A percentile compares a stretch with the other conserved stretches of the same genome.
These are phyloP conservation scores for Chloroidium sp. DNA, from an alignment of 163 green algal genomes.

Conservation along the genomic window DNA sequence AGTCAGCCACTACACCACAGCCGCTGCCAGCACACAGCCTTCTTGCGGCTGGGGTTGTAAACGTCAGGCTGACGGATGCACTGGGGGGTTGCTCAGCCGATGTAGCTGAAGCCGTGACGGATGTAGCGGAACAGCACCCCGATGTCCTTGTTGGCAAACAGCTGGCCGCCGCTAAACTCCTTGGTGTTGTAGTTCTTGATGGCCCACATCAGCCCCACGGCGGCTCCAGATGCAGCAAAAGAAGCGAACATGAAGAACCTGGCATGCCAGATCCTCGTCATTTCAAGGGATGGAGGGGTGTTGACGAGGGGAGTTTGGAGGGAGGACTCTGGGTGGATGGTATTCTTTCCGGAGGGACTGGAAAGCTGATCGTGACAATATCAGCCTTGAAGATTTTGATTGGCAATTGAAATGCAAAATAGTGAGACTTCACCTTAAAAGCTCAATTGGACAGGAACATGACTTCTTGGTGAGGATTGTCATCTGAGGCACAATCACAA, in stretches of 20 bases:
- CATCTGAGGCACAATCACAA: no score
- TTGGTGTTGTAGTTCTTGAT: conserved; percentile 22
- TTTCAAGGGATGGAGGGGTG: background rate
- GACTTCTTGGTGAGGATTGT: no score
- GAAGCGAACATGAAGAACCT: conserved; percentile 22
- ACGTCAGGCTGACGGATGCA: background rate
- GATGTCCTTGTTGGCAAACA: conserved; percentile 13
- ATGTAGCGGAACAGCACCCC: conserved; percentile 26
- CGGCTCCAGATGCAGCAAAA: conserved; percentile 2
- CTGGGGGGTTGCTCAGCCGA: background rate
- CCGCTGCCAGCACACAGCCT: no score
- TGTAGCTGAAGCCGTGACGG: conserved; percentile 2
- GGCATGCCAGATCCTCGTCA: background rate
- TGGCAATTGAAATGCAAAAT: no score
- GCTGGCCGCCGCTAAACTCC: conserved; percentile 19
- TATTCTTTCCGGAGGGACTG: background rate
- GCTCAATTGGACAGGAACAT: no score
- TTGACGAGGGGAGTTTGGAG: background rate
- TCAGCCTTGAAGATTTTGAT: no score
- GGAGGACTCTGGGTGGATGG: background rate
- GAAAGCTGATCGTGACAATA: background rate
- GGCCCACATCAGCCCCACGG: conserved; percentile 20
- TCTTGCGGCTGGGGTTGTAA: no score
- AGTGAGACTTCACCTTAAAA: no score
- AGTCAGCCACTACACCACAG: no score